phyloP scores from a whole-genome alignment of 768 basidiomycete genomes.

The Boletus tylopilopsis region DNA sequence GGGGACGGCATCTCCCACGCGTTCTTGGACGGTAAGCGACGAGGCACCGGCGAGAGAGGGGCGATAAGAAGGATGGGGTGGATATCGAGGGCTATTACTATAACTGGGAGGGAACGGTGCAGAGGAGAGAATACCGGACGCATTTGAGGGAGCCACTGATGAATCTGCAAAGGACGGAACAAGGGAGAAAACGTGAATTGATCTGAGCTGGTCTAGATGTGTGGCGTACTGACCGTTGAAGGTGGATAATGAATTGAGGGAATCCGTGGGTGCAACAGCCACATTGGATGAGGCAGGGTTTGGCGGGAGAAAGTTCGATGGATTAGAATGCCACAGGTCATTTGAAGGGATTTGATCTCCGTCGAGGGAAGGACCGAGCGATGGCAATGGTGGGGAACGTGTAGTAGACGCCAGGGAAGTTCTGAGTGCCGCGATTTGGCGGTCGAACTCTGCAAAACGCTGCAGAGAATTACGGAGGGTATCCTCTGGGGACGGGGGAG shows the following conservation, averaged over 20 bases:
- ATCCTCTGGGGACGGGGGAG: slow-evolving; percentile 30
- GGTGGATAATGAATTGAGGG: slow-evolving; percentile 16
- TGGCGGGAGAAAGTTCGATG: slow-evolving; percentile 18
- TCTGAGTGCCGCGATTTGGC: slow-evolving; percentile 47
- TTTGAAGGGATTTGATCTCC: slow-evolving; percentile 14
- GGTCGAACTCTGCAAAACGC: slow-evolving; percentile 52
- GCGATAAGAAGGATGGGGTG: slow-evolving; percentile 25
- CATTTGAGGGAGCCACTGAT: slow-evolving; percentile 5
- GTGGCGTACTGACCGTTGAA: slow-evolving; percentile 22
- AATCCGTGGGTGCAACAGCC: slow-evolving; percentile 8
- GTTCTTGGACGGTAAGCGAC: slow-evolving; percentile 16
- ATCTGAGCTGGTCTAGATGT: slow-evolving; percentile 1
- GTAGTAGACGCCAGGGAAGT: slow-evolving; percentile 33
- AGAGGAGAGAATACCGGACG: slow-evolving; percentile 16
- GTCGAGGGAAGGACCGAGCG: slow-evolving; percentile 18
- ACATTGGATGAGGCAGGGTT: slow-evolving; percentile 7
- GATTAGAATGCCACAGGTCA: slow-evolving; percentile 16
- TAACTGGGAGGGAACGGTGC: slow-evolving; percentile 16
- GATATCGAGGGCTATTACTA: slow-evolving; percentile 22
- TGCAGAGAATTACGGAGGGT: slow-evolving; percentile 43
- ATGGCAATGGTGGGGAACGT: slow-evolving; percentile 27
- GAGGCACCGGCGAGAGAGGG: slow-evolving; percentile 8
- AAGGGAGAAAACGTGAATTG: slow-evolving; percentile 8
- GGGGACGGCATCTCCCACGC: slow-evolving; percentile 8
- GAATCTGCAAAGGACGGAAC: slow-evolving; percentile 11